Evolutionary conservation across 2,329 filamentous ascomycete species (phyloP), one percentile per base, ranked within the genome.

Genomic region (Ascomycota sp.): DNA sequence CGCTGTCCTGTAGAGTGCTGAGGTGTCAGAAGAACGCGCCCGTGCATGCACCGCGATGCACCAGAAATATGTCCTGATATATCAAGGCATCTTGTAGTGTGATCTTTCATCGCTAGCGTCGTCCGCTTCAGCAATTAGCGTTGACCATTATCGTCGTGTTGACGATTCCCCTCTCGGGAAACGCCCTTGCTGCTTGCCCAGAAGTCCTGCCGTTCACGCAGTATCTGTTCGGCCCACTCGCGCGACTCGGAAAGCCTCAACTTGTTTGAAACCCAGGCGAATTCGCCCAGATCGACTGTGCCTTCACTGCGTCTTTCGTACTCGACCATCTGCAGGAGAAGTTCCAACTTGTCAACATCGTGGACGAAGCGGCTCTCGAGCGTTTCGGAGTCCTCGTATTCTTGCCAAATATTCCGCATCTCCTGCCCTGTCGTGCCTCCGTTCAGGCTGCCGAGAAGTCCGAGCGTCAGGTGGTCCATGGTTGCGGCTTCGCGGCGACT

Each of bases 271-370:
- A 93, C 89, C 48, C 77, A 76, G 1, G 72, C 68, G 44, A 98
- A 95, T 58, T 98, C 89, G 34, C 76, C 71, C 33, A 98, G 58
- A 52, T 95, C 82, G 29, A 82, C 53, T 40, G 59, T 56, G 25
- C 70, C 69, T 36, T 72, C 56, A 33, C 70, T 62, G 9, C 64
- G 58, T 45, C 77, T 75, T 66, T 98, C 89, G 49, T 98, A 98
- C 55, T 98, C 89, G 25, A 92, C 61, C 79, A 93, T 93, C 60
- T 98, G 89, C 48, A 92, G 59, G 39, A 98, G 57, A 42, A 98
- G 61, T 59, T 98, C 89, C 53, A 98, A 73, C 72, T 95, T 95
- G 57, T 98, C 89, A 38, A 98, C 71, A 52, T 98, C 89, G 52
- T 98, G 89, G 30, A 98, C 89, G 41, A 86, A 95, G 39, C 74